Evolutionary conservation across 352 stramenopile species (phyloP).

Genomic region (Bremia lactucae): DNA sequence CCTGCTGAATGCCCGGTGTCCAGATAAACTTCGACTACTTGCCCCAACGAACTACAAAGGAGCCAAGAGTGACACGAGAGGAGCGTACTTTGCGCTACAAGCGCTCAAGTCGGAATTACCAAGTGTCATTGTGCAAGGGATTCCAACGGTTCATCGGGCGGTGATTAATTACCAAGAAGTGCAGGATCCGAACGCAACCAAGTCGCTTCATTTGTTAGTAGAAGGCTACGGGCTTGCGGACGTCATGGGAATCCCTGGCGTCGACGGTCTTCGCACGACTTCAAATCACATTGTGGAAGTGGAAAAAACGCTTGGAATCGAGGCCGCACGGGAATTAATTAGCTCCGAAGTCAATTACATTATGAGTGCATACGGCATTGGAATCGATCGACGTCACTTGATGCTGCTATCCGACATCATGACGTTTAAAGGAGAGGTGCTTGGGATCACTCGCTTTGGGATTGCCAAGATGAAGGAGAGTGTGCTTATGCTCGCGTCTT

Average conservation of each 20-base stretch:
- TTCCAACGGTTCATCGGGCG: constrained; percentile 93
- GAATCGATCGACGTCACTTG: constrained; percentile 97
- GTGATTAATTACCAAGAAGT: constrained; percentile 98
- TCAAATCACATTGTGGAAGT: constrained; percentile 99
- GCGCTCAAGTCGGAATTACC: constrained; percentile 92
- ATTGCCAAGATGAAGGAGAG: constrained; percentile 99
- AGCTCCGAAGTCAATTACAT: constrained; percentile 98
- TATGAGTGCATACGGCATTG: constrained; percentile 98
- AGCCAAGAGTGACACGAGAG: constrained; percentile 58
- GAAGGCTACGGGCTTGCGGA: constrained; percentile 96
- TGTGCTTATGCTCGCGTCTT: constrained; percentile 98
- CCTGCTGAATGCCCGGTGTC: constrained; percentile 69
- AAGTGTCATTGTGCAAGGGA: constrained; percentile 96
- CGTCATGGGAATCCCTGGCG: constrained; percentile 96
- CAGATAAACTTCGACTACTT: constrained; percentile 76
- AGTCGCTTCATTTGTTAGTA: constrained; percentile 95
- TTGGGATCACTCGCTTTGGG: constrained; percentile 93
- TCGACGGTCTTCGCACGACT: constrained; percentile 92
- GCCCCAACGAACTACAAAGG: constrained; percentile 82
- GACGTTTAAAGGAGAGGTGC: constrained; percentile 94
- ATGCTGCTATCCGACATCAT: constrained; percentile 99
- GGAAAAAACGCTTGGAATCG: constrained; percentile 94
- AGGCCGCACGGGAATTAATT: constrained; percentile 95
- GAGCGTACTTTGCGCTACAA: constrained; percentile 92
- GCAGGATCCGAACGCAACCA: constrained; percentile 36